Base-by-base conservation (phyloP, 371 early-diverging fungal genomes). In the Mortierella sp. region DNA sequence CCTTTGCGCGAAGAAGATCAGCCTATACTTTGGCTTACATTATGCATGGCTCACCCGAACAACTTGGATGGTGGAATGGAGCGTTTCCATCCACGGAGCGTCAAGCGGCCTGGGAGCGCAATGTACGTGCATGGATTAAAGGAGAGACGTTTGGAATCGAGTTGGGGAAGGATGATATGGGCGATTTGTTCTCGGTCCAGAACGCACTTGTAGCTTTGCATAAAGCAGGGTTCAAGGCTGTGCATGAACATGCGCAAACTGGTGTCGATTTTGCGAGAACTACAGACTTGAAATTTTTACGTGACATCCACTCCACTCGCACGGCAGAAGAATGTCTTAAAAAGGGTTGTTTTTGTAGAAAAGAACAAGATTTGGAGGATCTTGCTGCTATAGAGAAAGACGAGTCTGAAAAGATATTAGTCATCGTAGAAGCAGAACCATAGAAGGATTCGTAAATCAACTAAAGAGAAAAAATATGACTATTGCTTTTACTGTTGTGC, bases 31-130 rank as follows among this genome's bases (percentile, higher is more conserved):
- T 73, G 73, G 73, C 73, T 4, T 73, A 73, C 73, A 57, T 73
- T 57, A 73, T 73, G 73, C 73, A 73, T 73, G 73, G 73, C 7
- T 73, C 73, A 38, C 73, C 73, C 19, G 57, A 73, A 73, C 73
- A 73, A 21, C 73, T 47, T 73, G 73, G 73, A 57, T 73, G 73
- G 73, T 73, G 73, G 73, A 19, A 73, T 73, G 73, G 73, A 6
- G 73, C 73, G 24, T 73, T 73, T 57, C 73, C 73, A 73, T 73
- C 73, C 26, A 73, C 73, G 38, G 73, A 54, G 7, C 73, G 73
- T 57, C 73, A 73, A 73, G 31, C 42, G 7, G 57, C 73, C 73
- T 73, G 73, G 73, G 73, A 73, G 73, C 73, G 73, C 57, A 73
- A 73, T 57, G 57, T 55, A 5, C 73, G 73, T 73, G 73, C 73